phyloP scores from a whole-genome alignment of 371 early-diverging fungal species.

The Saksenaea vasiformis region DNA sequence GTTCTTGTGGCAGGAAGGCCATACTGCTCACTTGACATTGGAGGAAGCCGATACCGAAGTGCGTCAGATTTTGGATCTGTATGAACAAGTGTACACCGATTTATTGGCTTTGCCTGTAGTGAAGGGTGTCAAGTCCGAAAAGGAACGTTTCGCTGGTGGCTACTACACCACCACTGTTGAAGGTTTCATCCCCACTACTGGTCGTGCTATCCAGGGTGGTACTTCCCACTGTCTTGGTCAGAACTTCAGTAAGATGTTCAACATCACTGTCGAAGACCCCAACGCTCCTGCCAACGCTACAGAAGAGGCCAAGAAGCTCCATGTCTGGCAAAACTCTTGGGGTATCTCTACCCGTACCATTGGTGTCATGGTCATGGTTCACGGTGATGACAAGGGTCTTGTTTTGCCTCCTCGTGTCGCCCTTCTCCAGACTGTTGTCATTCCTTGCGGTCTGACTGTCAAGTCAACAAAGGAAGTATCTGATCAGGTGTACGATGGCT shows the following conservation, averaged over 20 bases:
- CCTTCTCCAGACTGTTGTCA: constrained; percentile 89
- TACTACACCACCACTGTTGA: constrained; percentile 99
- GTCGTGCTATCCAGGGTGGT: constrained; percentile 99
- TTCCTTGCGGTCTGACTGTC: constrained; percentile 96
- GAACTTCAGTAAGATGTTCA: constrained; percentile 99
- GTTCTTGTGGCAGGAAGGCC: constrained; percentile 99
- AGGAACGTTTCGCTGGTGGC: constrained; percentile 99
- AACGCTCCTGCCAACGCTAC: constrained; percentile 35
- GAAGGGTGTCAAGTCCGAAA: constrained; percentile 98
- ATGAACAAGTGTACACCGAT: constrained; percentile 97
- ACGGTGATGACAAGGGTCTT: constrained; percentile 99
- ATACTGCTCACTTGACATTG: constrained; percentile 96
- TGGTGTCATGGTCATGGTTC: constrained; percentile 99
- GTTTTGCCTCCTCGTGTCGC: constrained; percentile 99
- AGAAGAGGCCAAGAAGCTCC: constrained; percentile 54
- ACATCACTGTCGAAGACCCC: constrained; percentile 52
- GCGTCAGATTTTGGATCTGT: constrained; percentile 91
- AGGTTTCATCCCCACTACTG: constrained; percentile 98
- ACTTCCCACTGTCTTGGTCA: constrained; percentile 99
- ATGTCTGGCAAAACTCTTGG: constrained; percentile 99
- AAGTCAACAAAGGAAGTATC: constrained; percentile 81
- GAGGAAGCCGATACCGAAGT: constrained; percentile 95
- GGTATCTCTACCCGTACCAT: constrained; percentile 99
- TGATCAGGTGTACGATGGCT: constrained; percentile 63
- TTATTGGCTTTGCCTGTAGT: constrained; percentile 99